Evolutionary conservation across 495 filamentous ascomycete species (phyloP).

Genomic region (Glonium stellatum): DNA sequence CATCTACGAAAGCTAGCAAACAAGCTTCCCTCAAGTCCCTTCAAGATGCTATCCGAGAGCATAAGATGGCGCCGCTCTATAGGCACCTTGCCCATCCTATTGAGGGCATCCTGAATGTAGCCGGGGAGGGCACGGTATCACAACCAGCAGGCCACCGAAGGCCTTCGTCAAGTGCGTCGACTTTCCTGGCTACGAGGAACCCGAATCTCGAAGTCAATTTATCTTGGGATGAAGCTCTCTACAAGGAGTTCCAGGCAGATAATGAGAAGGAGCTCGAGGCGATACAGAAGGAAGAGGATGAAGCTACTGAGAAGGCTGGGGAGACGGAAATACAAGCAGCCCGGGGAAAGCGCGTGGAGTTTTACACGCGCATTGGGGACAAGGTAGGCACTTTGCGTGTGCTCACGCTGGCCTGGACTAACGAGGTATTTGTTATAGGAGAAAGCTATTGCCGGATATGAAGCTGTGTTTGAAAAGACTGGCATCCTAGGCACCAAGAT

Average conservation of each 20-base stretch:
- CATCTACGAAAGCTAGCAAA: slow-evolving; percentile 57
- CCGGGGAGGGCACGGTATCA: slow-evolving; percentile 61
- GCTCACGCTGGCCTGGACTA: background rate
- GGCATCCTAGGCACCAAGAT: slow-evolving; percentile 93
- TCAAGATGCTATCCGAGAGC: slow-evolving; percentile 84
- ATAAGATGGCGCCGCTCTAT: slow-evolving; percentile 97
- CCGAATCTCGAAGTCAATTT: slow-evolving; percentile 55
- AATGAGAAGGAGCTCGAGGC: slow-evolving; percentile 85
- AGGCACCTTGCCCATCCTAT: slow-evolving; percentile 86
- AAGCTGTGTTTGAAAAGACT: slow-evolving; percentile 88
- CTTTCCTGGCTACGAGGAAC: slow-evolving; percentile 63
- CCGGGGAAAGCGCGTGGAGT: slow-evolving; percentile 88
- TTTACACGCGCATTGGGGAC: slow-evolving; percentile 87
- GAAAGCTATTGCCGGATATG: slow-evolving; percentile 83
- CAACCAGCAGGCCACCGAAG: slow-evolving; percentile 41
- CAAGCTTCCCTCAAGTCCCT: slow-evolving; percentile 73
- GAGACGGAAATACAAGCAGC: slow-evolving; percentile 93
- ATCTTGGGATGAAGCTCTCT: slow-evolving; percentile 84
- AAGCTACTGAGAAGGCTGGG: slow-evolving; percentile 87
- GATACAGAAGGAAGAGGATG: slow-evolving; percentile 93
- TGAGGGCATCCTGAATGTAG: slow-evolving; percentile 80
- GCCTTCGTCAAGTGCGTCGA: slow-evolving; percentile 40
- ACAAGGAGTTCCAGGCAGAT: slow-evolving; percentile 74
- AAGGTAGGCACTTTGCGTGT: slow-evolving; percentile 58
- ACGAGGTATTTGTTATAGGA: slow-evolving; percentile 50